Evolutionary conservation across 148 eudicot species (phyloP).

Genomic region (Oxyria digyna): DNA sequence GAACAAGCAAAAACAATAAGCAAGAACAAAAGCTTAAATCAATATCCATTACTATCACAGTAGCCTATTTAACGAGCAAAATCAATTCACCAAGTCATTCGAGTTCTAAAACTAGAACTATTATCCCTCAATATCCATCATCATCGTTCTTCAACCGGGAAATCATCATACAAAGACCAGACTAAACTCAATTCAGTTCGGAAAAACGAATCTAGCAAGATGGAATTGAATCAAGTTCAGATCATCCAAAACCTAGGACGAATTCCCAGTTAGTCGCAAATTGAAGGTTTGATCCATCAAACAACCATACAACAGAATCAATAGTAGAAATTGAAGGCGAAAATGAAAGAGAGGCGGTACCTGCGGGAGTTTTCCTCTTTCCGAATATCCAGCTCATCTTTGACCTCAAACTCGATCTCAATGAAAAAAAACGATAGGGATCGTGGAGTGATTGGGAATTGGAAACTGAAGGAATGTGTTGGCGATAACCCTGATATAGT

Average conservation of each 20-base stretch:
- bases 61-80: too few relatives aligned
- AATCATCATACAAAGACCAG: neutral
- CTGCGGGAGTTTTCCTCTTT: slow-evolving; percentile 86
- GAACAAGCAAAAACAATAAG: neutral
- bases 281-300: neutral
- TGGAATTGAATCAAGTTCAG: neutral
- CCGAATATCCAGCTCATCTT: slow-evolving; percentile 88
- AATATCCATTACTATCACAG: neutral
- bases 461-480: neutral
- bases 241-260: neutral
- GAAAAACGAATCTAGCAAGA: neutral
- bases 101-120: too few relatives aligned
- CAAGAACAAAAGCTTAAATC: neutral
- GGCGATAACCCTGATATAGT: neutral
- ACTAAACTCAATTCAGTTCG: neutral
- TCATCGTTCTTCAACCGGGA: too few relatives aligned
- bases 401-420: neutral
- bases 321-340: neutral
- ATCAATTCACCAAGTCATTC: too few relatives aligned
- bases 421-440: neutral
- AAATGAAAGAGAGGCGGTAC: slow-evolving; percentile 16
- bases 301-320: neutral
- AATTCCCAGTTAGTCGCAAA: neutral
- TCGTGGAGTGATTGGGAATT: neutral
- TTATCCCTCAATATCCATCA: too few relatives aligned